These are phyloP conservation scores for Aspergillus bombycis DNA, from an alignment of 2,329 filamentous ascomycete species.

Conservation along the genomic window DNA sequence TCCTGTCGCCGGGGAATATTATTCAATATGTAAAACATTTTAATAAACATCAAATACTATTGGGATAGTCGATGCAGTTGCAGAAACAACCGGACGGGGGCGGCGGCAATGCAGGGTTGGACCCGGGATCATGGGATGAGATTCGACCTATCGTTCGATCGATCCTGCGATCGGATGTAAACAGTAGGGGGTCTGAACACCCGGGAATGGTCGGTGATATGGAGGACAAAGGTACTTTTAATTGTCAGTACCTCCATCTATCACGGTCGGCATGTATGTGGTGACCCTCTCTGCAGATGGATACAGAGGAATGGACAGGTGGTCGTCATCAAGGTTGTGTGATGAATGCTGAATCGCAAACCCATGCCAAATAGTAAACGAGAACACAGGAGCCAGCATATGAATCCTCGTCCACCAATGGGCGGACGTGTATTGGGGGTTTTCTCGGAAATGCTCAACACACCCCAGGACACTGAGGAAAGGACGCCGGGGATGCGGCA, in stretches of 20 bases:
- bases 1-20: conserved; percentile 1
- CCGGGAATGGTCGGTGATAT: conserved; percentile 1
- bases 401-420: conserved; percentile 1
- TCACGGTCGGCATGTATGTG: neutral
- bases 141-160: conserved; percentile 17
- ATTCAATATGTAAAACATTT: neutral
- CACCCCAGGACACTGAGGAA: neutral
- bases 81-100: conserved; percentile 16
- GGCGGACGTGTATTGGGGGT: neutral
- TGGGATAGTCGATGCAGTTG: conserved; percentile 13
- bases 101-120: conserved; percentile 17
- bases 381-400: neutral
- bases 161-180: conserved; percentile 4
- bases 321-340: neutral
- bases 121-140: conserved; percentile 22
- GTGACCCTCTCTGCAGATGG: neutral
- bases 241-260: neutral
- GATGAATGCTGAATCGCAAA: neutral
- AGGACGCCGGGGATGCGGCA: too few relatives aligned
- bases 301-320: conserved; percentile 8
- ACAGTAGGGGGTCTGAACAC: neutral
- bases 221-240: neutral
- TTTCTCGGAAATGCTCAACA: neutral
- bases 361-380: neutral
- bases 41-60: neutral